Conservation (phyloP, 129 eudicot genomes). For the Flaveria linearis region DNA sequence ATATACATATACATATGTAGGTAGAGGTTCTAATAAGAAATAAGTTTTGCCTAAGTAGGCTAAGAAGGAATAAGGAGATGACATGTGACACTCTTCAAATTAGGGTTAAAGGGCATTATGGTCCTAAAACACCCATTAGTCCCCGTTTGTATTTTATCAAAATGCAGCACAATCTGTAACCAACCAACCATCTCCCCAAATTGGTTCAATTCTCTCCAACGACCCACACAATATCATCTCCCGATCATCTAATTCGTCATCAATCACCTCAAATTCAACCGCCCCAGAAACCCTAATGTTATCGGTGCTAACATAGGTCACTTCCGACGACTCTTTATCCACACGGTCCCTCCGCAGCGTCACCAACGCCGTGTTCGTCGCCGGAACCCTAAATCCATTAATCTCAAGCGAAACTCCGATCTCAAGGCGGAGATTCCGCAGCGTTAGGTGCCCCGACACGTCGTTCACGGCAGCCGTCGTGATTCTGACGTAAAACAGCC, state of each 20-base stretch:
- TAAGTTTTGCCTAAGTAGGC: no score
- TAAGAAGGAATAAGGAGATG: no score
- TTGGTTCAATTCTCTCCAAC: slow-evolving; percentile 53
- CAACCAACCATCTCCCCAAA: no score
- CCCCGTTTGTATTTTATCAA: no score
- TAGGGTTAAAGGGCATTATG: no score
- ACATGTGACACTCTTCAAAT: no score
- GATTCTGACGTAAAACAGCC: no score
- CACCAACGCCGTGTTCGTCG: slow-evolving; percentile 49
- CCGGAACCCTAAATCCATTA: slow-evolving; percentile 65
- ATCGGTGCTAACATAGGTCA: slow-evolving; percentile 85
- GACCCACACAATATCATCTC: slow-evolving; percentile 77
- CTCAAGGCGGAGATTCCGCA: slow-evolving; percentile 76
- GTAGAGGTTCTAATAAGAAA: no score
- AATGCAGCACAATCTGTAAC: no score
- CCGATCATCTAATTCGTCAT: slow-evolving; percentile 37
- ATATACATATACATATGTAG: no score
- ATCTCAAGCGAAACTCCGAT: slow-evolving; percentile 75
- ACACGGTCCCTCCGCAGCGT: slow-evolving; percentile 82
- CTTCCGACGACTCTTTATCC: slow-evolving; percentile 69
- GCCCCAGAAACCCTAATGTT: slow-evolving; percentile 6
- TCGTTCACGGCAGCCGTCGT: slow-evolving; percentile 27
- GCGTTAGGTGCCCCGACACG: slow-evolving; percentile 43
- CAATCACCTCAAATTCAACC: slow-evolving; percentile 6
- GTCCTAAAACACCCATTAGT: no score